Evolutionary conservation across 2,329 filamentous ascomycete species (phyloP).

Genomic region (Nemania diffusa): DNA sequence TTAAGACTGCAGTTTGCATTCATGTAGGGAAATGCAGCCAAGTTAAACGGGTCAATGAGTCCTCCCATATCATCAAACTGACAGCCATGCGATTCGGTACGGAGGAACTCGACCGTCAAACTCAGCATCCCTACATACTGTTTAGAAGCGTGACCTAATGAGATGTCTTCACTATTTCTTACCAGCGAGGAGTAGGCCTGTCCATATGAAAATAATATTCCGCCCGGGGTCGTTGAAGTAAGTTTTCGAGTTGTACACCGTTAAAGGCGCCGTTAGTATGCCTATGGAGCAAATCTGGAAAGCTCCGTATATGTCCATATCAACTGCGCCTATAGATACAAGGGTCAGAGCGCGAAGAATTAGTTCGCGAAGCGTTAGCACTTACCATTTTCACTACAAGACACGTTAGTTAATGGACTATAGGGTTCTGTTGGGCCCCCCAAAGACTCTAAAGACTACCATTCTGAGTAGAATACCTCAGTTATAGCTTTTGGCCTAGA

Average conservation of each 20-base stretch:
- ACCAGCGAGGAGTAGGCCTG: slow-evolving; percentile 68
- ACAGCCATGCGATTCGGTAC: slow-evolving; percentile 59
- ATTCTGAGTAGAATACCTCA: neutral
- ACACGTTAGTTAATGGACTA: slow-evolving; percentile 8
- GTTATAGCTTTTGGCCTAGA: neutral
- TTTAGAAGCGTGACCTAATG: neutral
- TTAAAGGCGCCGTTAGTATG: slow-evolving; percentile 71
- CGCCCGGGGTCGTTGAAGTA: slow-evolving; percentile 72
- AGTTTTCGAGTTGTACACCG: slow-evolving; percentile 68
- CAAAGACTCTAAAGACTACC: neutral
- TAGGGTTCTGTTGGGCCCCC: neutral
- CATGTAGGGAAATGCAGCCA: slow-evolving; percentile 56
- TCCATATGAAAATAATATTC: slow-evolving; percentile 75
- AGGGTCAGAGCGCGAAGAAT: slow-evolving; percentile 21
- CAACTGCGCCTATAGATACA: slow-evolving; percentile 63
- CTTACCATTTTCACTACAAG: slow-evolving; percentile 60
- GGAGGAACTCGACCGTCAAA: slow-evolving; percentile 72
- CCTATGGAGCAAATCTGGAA: slow-evolving; percentile 75
- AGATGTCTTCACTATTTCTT: slow-evolving; percentile 36
- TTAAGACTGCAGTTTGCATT: slow-evolving; percentile 56
- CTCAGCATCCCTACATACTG: slow-evolving; percentile 62
- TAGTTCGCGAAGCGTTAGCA: neutral
- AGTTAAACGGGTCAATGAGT: slow-evolving; percentile 48
- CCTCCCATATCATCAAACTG: slow-evolving; percentile 52
- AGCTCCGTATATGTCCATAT: slow-evolving; percentile 75